These are phyloP conservation scores for Suillus ampliporus DNA, from an alignment of 768 basidiomycete genomes.

Conservation along the genomic window DNA sequence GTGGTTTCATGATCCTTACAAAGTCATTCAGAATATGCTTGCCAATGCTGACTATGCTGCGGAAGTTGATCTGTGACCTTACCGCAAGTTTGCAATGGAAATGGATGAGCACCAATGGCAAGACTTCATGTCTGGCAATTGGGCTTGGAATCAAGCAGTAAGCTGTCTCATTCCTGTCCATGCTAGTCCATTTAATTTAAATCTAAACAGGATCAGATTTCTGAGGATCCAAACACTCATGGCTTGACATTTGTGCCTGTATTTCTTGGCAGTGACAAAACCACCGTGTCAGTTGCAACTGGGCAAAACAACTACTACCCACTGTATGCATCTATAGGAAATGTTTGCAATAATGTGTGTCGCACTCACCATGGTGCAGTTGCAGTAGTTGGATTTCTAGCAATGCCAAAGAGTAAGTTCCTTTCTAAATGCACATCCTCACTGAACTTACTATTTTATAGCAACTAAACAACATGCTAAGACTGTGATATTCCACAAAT, in stretches of 20 bases:
- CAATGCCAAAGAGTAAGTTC: conserved; percentile 36
- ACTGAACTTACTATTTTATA: neutral
- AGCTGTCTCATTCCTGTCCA: neutral
- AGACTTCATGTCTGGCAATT: conserved; percentile 16
- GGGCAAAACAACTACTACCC: conserved; percentile 34
- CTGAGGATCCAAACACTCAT: conserved; percentile 22
- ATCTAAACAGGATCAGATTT: conserved; percentile 13
- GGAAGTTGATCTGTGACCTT: conserved; percentile 26
- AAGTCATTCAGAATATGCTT: conserved; percentile 25
- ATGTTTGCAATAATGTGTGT: conserved; percentile 15
- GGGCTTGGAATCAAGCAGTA: conserved; percentile 27
- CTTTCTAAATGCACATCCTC: neutral
- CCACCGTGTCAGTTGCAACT: conserved; percentile 30
- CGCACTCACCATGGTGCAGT: conserved; percentile 13
- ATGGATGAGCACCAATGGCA: conserved; percentile 10
- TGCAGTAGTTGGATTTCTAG: conserved; percentile 34
- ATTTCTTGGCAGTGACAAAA: conserved; percentile 33
- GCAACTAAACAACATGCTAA: conserved; percentile 20
- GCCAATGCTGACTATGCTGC: conserved; percentile 26
- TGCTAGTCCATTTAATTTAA: neutral
- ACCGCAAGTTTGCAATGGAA: conserved; percentile 17
- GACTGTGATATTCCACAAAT: conserved; percentile 29
- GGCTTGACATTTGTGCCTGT: conserved; percentile 26
- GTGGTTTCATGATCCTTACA: conserved; percentile 29
- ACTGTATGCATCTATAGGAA: conserved; percentile 26